Percentiles rank a stretch among this genome's conserved stretches.
Conservation (phyloP, 148 eudicot species). For the Pharnaceum exiguum region DNA sequence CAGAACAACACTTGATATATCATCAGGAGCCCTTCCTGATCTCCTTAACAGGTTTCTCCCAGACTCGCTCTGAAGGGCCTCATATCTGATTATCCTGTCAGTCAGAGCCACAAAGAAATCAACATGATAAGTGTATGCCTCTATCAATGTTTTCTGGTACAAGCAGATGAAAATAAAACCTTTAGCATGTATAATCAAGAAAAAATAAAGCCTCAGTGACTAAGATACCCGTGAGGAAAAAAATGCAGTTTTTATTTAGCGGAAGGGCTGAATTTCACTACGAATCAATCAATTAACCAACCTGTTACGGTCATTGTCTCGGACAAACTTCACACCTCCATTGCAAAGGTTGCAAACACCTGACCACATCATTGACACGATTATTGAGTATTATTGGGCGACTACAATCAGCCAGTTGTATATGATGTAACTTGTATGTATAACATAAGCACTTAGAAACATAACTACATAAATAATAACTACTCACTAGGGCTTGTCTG, state of each 20-base stretch:
- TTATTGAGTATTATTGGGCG: neutral
- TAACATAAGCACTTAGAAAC: too few species aligned
- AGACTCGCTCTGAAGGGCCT: constrained; percentile 90
- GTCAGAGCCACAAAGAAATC: neutral
- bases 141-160: neutral
- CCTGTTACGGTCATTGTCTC: constrained; percentile 74
- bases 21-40: constrained; percentile 97
- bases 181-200: neutral
- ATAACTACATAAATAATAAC: too few species aligned
- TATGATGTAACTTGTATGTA: too few species aligned
- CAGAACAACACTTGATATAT: constrained; percentile 95
- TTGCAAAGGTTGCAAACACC: constrained; percentile 99
- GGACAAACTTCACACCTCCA: constrained; percentile 96
- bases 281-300: constrained; percentile 15
- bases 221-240: neutral
- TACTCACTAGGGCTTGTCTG: too few species aligned
- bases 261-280: too few species aligned
- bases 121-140: too few species aligned
- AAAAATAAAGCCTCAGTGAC: neutral
- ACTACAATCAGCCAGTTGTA: too few species aligned
- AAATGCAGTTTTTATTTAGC: neutral
- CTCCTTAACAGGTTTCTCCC: constrained; percentile 73
- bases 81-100: constrained; percentile 78
- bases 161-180: neutral
- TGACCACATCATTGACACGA: constrained; percentile 24